Percentiles rank a stretch among this genome's conserved stretches.
These are phyloP conservation scores for Aurantiochytrium sp. DNA, from an alignment of 108 stramenopile species.

Conservation along the genomic window DNA sequence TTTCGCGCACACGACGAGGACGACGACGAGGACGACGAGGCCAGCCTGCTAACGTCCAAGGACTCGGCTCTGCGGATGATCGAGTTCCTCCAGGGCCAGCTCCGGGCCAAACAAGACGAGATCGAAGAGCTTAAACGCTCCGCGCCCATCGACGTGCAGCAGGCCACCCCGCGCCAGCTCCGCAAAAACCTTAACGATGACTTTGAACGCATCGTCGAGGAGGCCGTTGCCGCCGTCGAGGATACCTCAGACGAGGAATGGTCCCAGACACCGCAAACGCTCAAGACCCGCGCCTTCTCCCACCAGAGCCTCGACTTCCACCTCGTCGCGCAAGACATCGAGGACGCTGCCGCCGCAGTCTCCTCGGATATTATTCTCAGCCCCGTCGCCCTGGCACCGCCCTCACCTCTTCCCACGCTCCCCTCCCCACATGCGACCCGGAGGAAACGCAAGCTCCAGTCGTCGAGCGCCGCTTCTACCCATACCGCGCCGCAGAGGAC, in stretches of 20 bases:
- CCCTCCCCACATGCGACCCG: neutral
- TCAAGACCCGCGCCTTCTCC: neutral
- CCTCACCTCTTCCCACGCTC: neutral
- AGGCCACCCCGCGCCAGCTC: neutral
- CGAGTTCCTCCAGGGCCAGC: neutral
- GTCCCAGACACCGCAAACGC: neutral
- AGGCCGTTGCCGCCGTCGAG: neutral
- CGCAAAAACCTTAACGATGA: conserved; percentile 11
- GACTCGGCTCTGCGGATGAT: conserved; percentile 3
- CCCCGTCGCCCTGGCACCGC: neutral
- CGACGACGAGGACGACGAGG: neutral
- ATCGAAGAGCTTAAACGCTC: neutral
- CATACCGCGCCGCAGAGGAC: neutral
- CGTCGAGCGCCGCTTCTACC: neutral
- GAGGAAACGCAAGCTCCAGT: neutral
- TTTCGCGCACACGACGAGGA: neutral
- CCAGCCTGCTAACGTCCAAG: neutral
- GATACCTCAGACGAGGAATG: conserved; percentile 22
- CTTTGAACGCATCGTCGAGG: conserved; percentile 19
- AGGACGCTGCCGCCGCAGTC: neutral
- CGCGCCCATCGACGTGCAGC: no score
- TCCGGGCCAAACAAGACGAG: conserved; percentile 5
- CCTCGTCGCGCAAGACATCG: neutral
- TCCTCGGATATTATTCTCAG: neutral
- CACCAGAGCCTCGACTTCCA: neutral